Percentiles rank a stretch among this genome's conserved stretches.
phyloP scores from a whole-genome alignment of 1,139 yeast species.

The Suhomyces taliae region DNA sequence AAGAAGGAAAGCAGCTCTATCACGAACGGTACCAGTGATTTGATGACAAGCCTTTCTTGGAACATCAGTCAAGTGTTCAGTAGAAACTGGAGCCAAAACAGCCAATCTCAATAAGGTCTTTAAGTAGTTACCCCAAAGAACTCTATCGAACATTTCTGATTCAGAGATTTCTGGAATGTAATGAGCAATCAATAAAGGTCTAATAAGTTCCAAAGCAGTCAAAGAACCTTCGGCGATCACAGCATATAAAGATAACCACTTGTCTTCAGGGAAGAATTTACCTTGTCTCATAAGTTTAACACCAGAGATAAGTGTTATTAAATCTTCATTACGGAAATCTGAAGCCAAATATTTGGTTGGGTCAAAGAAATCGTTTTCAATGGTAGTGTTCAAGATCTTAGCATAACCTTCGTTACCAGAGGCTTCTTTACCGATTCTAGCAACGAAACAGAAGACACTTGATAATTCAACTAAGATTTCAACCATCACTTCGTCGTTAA shows the following conservation, averaged over 20 bases:
- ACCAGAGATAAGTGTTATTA: conserved; percentile 52
- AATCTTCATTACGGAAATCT: conserved; percentile 41
- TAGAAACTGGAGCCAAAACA: conserved; percentile 56
- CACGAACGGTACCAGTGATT: conserved; percentile 65
- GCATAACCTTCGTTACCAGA: conserved; percentile 48
- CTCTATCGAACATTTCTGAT: conserved; percentile 51
- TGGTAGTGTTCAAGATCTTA: conserved; percentile 27
- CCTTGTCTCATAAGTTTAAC: conserved; percentile 59
- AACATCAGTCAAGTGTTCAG: conserved; percentile 66
- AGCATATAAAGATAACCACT: conserved; percentile 70
- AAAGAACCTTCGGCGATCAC: conserved; percentile 61
- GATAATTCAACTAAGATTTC: conserved; percentile 74
- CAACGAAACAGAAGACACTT: conserved; percentile 56
- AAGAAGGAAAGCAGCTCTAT: conserved; percentile 56
- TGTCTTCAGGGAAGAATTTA: conserved; percentile 62
- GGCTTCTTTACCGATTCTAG: conserved; percentile 50
- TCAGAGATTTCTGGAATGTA: conserved; percentile 56
- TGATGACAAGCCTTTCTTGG: conserved; percentile 71
- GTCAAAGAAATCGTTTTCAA: conserved; percentile 35
- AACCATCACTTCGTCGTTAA: conserved; percentile 67
- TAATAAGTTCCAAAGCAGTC: conserved; percentile 56
- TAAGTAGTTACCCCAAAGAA: conserved; percentile 66
- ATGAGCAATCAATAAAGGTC: conserved; percentile 52
- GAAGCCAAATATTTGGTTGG: conserved; percentile 34
- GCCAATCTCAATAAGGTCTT: conserved; percentile 56